These are phyloP conservation scores for Fusarium napiforme DNA, from an alignment of 2,329 filamentous ascomycete species.

Conservation along the genomic window DNA sequence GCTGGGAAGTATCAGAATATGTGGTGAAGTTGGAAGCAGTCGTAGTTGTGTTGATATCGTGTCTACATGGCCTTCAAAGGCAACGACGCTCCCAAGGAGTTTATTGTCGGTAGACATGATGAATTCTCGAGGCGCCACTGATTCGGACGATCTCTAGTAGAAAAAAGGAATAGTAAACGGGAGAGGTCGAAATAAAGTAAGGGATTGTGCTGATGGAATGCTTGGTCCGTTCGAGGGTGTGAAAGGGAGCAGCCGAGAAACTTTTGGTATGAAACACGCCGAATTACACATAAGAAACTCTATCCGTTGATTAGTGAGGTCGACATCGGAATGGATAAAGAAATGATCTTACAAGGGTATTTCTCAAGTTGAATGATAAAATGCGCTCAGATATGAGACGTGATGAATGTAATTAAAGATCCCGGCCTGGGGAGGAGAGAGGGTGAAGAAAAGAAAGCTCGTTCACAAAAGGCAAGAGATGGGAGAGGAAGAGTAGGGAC, in stretches of 20 bases:
- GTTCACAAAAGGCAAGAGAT: not conserved
- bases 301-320: conserved; percentile 14
- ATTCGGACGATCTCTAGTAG: conserved; percentile 21
- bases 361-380: not conserved
- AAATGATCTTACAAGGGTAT: conserved; percentile 27
- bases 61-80: conserved; percentile 68
- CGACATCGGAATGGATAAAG: conserved; percentile 14
- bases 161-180: not conserved
- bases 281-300: conserved; percentile 9
- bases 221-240: conserved; percentile 6
- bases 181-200: conserved; percentile 18
- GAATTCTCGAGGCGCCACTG: conserved; percentile 22
- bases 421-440: conserved; percentile 15
- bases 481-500: not conserved
- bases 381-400: conserved; percentile 3
- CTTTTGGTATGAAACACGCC: conserved; percentile 24
- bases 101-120: conserved; percentile 44
- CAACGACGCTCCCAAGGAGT: conserved; percentile 63
- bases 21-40: conserved; percentile 67
- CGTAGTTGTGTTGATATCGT: conserved; percentile 68
- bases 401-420: conserved; percentile 30
- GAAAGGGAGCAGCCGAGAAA: conserved; percentile 28
- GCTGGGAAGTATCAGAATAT: conserved; percentile 67
- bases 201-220: conserved; percentile 25
- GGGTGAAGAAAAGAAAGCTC: not conserved